phyloP scores from a whole-genome alignment of 306 rosid genomes.

The Acacia acuminata region DNA sequence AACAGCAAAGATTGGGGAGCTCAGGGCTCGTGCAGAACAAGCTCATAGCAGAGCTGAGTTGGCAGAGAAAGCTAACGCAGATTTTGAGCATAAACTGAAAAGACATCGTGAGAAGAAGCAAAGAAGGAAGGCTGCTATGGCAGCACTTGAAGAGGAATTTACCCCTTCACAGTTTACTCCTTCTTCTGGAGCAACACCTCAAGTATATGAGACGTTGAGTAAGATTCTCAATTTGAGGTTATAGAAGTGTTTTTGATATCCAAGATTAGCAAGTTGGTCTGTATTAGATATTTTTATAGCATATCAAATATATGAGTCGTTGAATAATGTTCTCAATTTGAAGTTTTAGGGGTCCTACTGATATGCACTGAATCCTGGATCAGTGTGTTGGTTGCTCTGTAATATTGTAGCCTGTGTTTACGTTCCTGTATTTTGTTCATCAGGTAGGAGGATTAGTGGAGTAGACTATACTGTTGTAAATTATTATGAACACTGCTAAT shows the following conservation, averaged over 20 bases:
- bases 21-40: slow-evolving; percentile 74
- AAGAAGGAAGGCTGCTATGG: slow-evolving; percentile 66
- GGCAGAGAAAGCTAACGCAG: slow-evolving; percentile 77
- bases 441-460: neutral
- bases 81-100: slow-evolving; percentile 60
- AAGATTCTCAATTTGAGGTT: slow-evolving; percentile 72
- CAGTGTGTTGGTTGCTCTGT: neutral
- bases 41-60: slow-evolving; percentile 74
- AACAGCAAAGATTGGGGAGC: slow-evolving; percentile 49
- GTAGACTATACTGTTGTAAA: neutral
- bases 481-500: neutral
- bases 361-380: neutral
- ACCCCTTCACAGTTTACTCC: slow-evolving; percentile 42
- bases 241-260: slow-evolving; percentile 21
- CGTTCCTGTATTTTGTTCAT: neutral
- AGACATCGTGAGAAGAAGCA: slow-evolving; percentile 55
- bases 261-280: too few relatives aligned
- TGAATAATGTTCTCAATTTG: neutral
- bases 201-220: slow-evolving; percentile 45
- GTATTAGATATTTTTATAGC: neutral
- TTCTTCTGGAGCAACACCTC: slow-evolving; percentile 36
- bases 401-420: neutral
- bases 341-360: neutral
- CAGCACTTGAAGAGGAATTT: slow-evolving; percentile 60
- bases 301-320: neutral